Conservation (phyloP, 2,329 filamentous ascomycete genomes). For the Alternaria alternata region DNA sequence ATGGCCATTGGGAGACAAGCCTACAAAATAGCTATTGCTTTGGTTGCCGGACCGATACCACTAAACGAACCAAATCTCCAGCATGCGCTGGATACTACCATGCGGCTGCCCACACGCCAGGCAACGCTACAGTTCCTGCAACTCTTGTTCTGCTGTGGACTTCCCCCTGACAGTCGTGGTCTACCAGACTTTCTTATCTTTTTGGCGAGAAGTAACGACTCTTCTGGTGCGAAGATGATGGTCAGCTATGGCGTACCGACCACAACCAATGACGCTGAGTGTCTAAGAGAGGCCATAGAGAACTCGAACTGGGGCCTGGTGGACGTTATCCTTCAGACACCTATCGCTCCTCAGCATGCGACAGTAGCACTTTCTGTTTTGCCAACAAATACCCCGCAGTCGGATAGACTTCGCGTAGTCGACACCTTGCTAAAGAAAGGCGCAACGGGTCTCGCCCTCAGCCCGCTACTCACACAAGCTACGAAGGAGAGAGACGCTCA, state of each 20-base stretch:
- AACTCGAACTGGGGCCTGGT: constrained; percentile 42
- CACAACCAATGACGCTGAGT: constrained; percentile 40
- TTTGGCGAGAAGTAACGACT: constrained; percentile 39
- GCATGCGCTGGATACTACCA: constrained; percentile 37
- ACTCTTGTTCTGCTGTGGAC: constrained; percentile 45
- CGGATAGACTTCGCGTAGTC: constrained; percentile 39
- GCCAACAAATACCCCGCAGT: constrained; percentile 25
- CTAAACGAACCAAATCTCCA: constrained; percentile 37
- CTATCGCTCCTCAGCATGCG: constrained; percentile 39
- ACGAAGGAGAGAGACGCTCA: constrained; percentile 40
- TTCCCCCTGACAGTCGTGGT: constrained; percentile 36
- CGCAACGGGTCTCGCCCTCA: constrained; percentile 37
- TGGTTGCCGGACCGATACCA: constrained; percentile 40
- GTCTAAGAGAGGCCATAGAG: constrained; percentile 35
- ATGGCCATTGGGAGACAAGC: constrained; percentile 42
- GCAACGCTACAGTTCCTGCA: constrained; percentile 43
- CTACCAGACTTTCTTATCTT: constrained; percentile 42
- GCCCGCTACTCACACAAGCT: constrained; percentile 37
- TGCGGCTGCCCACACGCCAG: constrained; percentile 38
- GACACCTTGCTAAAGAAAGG: constrained; percentile 37
- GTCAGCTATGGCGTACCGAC: constrained; percentile 43
- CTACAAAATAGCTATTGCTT: constrained; percentile 39
- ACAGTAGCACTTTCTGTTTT: constrained; percentile 36
- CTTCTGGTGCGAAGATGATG: constrained; percentile 41
- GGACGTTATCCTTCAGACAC: constrained; percentile 35